Conservation (phyloP, 352 stramenopile species). For the Globisporangium iwayamae region DNA sequence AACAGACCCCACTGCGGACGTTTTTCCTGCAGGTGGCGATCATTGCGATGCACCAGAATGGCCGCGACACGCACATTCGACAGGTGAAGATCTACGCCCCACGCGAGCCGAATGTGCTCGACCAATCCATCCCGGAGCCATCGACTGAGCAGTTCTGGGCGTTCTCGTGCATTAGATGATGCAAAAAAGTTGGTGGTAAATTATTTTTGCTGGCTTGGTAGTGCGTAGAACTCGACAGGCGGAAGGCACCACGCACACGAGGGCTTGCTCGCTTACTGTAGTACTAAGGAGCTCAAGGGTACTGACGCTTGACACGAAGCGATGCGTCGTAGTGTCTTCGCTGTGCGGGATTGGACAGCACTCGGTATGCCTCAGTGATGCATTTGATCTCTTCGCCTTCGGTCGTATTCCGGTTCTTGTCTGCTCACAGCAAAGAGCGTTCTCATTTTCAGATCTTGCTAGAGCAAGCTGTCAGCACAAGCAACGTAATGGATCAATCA, state of each 20-base stretch:
- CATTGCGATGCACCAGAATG: constrained; percentile 98
- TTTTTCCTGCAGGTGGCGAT: constrained; percentile 97
- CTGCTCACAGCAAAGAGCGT: neutral
- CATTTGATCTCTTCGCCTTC: constrained; percentile 6
- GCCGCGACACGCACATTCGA: constrained; percentile 94
- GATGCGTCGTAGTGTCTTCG: neutral
- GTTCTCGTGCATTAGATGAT: constrained; percentile 55
- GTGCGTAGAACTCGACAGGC: neutral
- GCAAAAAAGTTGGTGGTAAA: neutral
- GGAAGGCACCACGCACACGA: no score
- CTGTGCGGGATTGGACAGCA: neutral
- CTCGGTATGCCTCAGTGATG: constrained; percentile 7
- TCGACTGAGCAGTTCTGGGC: constrained; percentile 70
- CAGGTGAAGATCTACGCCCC: constrained; percentile 92
- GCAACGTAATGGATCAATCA: neutral
- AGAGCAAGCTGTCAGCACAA: neutral
- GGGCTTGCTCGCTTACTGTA: neutral
- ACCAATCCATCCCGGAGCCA: constrained; percentile 45
- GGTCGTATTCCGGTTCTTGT: constrained; percentile 1
- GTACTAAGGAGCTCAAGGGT: neutral
- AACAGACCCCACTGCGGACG: constrained; percentile 54
- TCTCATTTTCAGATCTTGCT: no score
- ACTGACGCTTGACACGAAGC: neutral
- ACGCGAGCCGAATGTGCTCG: constrained; percentile 46
- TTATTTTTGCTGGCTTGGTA: neutral